Evolutionary conservation across 179 eudicot species (phyloP), one percentile per base, ranked within the genome.

Genomic region (Silene vulgaris): DNA sequence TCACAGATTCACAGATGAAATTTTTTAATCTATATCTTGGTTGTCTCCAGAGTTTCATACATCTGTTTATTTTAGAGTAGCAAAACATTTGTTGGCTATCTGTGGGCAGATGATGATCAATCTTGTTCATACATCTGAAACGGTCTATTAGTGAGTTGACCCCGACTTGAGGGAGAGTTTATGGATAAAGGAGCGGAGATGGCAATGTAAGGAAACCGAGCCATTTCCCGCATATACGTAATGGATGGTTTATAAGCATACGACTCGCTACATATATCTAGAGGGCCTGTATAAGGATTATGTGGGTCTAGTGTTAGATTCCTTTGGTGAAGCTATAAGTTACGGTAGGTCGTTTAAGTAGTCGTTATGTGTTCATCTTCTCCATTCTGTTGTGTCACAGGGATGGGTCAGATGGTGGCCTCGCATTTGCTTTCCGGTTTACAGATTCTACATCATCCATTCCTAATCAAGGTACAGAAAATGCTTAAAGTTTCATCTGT

Each of bases 391-490:
- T 16, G 5, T 52, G 64, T 54, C 71, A 28, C 91, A 95, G 99
- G 88, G 89, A 87, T 85, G 96, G 90, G 74, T 85, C 97, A n/a
- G 95, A 92, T 75, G 95, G 90, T 80, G 91, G 97, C 80, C 89
- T 95, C 67, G 89, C 95, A 12, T 95, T 95, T 85, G 93, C 96
- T 75, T 95, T 95, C 77, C 99, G 96, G 76, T 90, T 95, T 77
- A 86, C 90, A 26, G 99, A 95, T 85, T 84, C 95, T 76, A 86
- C 93, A 40, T 65, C 86, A 75, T 86, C 96, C 37, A 50, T 89
- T 84, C 90, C 96, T 72, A 90, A 84, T 78, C 97, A 95, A 82
- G 99, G 99, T 95, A 90, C 68, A 78, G 66, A 40, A 65, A 74
- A 52, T 14, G 48, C 69, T 79, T 57, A 5, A 16, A 59, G 4